These are phyloP conservation scores for Claviceps paspali DNA, from an alignment of 2,329 filamentous ascomycete genomes.

Conservation along the genomic window DNA sequence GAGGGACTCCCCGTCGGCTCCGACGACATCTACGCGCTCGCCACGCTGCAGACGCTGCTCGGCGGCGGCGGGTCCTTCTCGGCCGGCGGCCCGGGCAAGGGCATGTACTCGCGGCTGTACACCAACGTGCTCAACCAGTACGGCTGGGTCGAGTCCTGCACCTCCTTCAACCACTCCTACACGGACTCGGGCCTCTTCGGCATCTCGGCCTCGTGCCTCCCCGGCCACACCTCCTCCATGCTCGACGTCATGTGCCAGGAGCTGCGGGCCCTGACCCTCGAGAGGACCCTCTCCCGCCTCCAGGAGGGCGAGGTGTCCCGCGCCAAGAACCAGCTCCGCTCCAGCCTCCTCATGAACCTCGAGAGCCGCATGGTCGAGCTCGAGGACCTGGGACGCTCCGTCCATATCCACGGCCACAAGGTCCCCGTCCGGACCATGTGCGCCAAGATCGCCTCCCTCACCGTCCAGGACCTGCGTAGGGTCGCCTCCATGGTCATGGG, in stretches of 20 bases:
- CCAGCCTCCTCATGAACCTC: conserved; percentile 87
- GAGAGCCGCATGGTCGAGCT: conserved; percentile 95
- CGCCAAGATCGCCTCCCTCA: conserved; percentile 65
- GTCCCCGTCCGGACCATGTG: conserved; percentile 92
- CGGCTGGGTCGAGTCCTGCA: conserved; percentile 91
- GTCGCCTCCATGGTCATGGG: conserved; percentile 69
- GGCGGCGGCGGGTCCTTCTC: conserved; percentile 94
- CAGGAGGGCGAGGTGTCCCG: conserved; percentile 67
- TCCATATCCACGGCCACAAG: conserved; percentile 92
- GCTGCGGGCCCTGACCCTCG: conserved; percentile 60
- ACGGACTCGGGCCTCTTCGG: conserved; percentile 92
- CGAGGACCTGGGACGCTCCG: conserved; percentile 85
- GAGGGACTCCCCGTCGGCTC: conserved; percentile 84
- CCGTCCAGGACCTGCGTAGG: conserved; percentile 62
- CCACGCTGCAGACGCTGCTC: conserved; percentile 86
- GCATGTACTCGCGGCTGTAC: conserved; percentile 97
- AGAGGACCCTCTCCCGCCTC: conserved; percentile 58
- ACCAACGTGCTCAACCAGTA: conserved; percentile 96
- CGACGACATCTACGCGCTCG: conserved; percentile 89
- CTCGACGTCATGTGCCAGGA: conserved; percentile 92
- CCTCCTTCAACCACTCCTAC: conserved; percentile 96
- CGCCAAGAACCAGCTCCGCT: conserved; percentile 92
- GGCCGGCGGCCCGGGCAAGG: conserved; percentile 90
- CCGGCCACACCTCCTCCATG: conserved; percentile 65
- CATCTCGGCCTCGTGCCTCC: conserved; percentile 74